Conservation (phyloP, 768 basidiomycete species). For the Pleurotus pulmonarius region DNA sequence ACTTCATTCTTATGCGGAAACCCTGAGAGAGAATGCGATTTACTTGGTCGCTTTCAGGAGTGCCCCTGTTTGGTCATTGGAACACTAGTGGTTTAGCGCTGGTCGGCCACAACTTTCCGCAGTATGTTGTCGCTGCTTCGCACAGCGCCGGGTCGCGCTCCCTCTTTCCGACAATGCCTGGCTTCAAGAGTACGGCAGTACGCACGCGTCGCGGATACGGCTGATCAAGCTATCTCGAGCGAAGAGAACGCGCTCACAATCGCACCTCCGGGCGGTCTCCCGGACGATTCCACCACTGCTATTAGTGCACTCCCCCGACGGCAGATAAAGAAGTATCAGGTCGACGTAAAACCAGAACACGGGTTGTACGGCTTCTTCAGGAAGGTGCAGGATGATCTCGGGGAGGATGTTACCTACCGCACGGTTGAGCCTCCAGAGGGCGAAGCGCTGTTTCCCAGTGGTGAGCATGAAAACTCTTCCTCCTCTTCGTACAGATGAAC, state of each 20-base stretch:
- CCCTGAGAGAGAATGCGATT: too few species aligned
- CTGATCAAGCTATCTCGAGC: neutral
- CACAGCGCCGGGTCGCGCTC: neutral
- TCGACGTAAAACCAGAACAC: slow-evolving; percentile 52
- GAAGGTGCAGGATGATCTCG: slow-evolving; percentile 40
- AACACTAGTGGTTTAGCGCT: neutral
- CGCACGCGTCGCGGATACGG: slow-evolving; percentile 5
- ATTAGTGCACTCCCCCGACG: neutral
- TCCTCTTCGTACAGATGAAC: neutral
- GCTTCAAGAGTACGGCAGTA: neutral
- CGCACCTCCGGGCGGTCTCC: neutral
- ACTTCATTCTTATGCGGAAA: too few species aligned
- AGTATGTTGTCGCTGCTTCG: slow-evolving; percentile 11
- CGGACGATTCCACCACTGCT: slow-evolving; percentile 6
- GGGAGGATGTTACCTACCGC: slow-evolving; percentile 51
- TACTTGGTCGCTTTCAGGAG: neutral
- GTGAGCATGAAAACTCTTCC: slow-evolving; percentile 14
- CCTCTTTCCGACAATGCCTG: slow-evolving; percentile 8
- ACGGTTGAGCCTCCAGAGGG: slow-evolving; percentile 31
- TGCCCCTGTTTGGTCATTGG: neutral
- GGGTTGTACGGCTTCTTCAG: slow-evolving; percentile 80
- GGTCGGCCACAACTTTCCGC: neutral
- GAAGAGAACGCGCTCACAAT: neutral
- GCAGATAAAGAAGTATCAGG: slow-evolving; percentile 14
- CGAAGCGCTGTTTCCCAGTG: slow-evolving; percentile 22